Base-by-base conservation (phyloP, 768 basidiomycete species). In the Cubamyces lactineus region DNA sequence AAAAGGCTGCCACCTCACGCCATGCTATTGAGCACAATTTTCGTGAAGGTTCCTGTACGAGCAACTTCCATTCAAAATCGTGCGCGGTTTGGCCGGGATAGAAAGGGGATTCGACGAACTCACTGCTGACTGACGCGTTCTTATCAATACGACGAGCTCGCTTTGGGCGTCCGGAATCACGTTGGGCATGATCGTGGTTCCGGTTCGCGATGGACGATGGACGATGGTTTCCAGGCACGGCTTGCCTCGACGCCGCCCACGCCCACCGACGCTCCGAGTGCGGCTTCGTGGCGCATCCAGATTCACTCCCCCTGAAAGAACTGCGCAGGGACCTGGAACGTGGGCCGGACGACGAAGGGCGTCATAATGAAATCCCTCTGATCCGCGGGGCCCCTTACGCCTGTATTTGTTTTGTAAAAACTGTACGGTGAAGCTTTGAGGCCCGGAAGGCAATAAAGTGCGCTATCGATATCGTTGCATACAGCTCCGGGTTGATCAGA, bases 141-240 rank as follows among this genome's bases (percentile, higher is more conserved):
- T 30, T 30, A 8, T 8, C 8, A 3, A 30, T 8, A n/a, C n/a
- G 21, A 5, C 17, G 43, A n/a, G 43, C 28, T n/a, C n/a, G 28
- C 8, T 8, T 30, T 45, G 43, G 43, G 26, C 49, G 49, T n/a
- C 16, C 26, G 49, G 49, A n/a, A 30, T 2, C 26, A 50, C 26
- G 49, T 30, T 50, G 49, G 49, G 43, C 43, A 45, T 45, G n/a
- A 45, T 45, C 19, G 43, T 45, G n/a, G n/a, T 45, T 21, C 43
- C 43, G 43, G n/a, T 30, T 30, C 41, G 41, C n/a, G 16, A 17
- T 45, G n/a, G 43, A 17, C n/a, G 43, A 21, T 45, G 28, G 41
- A 15, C 15, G 41, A 42, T 42, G 47, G 47, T 48, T 48, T n/a
- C 24, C 47, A 48, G 47, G 47, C 47, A 48, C 47, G 24, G 17